Conservation (phyloP, 2,329 filamentous ascomycete genomes). For the Ophiostoma australiae region DNA sequence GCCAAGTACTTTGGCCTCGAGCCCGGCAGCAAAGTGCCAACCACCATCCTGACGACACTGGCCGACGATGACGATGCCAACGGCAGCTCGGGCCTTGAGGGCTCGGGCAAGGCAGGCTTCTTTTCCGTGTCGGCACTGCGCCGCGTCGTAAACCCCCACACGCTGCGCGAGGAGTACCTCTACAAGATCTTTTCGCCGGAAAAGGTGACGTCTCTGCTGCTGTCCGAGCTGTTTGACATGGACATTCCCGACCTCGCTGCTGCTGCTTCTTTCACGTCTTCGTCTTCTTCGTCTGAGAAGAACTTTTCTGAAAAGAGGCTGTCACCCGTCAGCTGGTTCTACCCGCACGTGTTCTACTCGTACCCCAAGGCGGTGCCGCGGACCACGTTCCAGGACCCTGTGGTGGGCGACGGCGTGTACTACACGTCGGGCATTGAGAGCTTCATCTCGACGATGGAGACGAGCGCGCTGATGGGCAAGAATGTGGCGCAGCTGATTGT, state of each 20-base stretch:
- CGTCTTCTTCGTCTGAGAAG: background rate
- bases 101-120: slow-evolving; percentile 70
- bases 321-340: slow-evolving; percentile 63
- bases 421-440: slow-evolving; percentile 77
- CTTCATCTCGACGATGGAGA: slow-evolving; percentile 98
- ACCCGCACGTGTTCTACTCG: slow-evolving; percentile 72
- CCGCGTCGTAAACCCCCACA: slow-evolving; percentile 56
- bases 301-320: background rate
- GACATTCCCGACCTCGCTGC: slow-evolving; percentile 42
- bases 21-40: slow-evolving; percentile 56
- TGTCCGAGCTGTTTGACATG: slow-evolving; percentile 49
- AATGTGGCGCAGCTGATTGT: slow-evolving; percentile 71
- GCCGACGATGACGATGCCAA: slow-evolving; percentile 49
- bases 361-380: slow-evolving; percentile 84
- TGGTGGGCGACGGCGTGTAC: slow-evolving; percentile 62
- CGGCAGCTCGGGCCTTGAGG: slow-evolving; percentile 44
- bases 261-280: too few species aligned
- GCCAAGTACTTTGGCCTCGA: slow-evolving; percentile 66
- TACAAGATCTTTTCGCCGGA: slow-evolving; percentile 63
- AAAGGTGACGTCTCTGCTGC: slow-evolving; percentile 48
- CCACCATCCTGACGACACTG: slow-evolving; percentile 78
- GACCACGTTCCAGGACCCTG: slow-evolving; percentile 77
- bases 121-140: slow-evolving; percentile 77
- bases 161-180: slow-evolving; percentile 49
- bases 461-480: slow-evolving; percentile 83